Conservation (phyloP, 805 yeast genomes). For the Maudiozyma pseudohumilis region DNA sequence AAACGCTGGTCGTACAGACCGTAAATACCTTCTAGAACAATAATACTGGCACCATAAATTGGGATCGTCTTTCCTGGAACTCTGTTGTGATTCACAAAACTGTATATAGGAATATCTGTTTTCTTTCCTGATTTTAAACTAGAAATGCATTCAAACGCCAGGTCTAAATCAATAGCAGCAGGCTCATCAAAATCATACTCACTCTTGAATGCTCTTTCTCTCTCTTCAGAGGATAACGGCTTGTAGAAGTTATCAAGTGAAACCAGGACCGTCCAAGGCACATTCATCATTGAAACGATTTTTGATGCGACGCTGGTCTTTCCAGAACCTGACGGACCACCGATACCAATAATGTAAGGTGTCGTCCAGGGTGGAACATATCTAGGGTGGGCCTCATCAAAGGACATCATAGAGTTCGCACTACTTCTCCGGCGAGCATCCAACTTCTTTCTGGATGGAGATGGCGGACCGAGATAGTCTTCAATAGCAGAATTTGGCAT, state of each 20-base stretch:
- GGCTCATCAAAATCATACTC: slow-evolving; percentile 86
- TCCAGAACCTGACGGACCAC: slow-evolving; percentile 85
- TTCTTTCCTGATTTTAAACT: slow-evolving; percentile 61
- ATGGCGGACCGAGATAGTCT: neutral
- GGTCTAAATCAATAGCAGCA: slow-evolving; percentile 69
- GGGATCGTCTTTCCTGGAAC: slow-evolving; percentile 58
- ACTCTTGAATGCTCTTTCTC: slow-evolving; percentile 52
- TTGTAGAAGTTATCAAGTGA: slow-evolving; percentile 88
- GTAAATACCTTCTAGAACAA: slow-evolving; percentile 85
- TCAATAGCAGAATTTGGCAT: neutral
- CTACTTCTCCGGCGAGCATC: slow-evolving; percentile 3
- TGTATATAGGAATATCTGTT: slow-evolving; percentile 57
- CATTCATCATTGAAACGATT: slow-evolving; percentile 66
- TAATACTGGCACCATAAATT: slow-evolving; percentile 88
- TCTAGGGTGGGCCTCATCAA: slow-evolving; percentile 5
- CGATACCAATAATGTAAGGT: slow-evolving; percentile 80
- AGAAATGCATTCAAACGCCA: slow-evolving; percentile 51
- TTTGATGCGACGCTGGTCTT: slow-evolving; percentile 85
- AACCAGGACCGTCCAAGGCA: slow-evolving; percentile 89
- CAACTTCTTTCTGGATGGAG: neutral
- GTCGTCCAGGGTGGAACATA: slow-evolving; percentile 84
- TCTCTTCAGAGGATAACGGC: slow-evolving; percentile 55
- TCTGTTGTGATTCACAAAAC: slow-evolving; percentile 54
- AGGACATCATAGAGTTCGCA: slow-evolving; percentile 9
- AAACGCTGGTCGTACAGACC: slow-evolving; percentile 66